Evolutionary conservation across 768 basidiomycete genomes (phyloP).

Genomic region (Mycena belliarum): DNA sequence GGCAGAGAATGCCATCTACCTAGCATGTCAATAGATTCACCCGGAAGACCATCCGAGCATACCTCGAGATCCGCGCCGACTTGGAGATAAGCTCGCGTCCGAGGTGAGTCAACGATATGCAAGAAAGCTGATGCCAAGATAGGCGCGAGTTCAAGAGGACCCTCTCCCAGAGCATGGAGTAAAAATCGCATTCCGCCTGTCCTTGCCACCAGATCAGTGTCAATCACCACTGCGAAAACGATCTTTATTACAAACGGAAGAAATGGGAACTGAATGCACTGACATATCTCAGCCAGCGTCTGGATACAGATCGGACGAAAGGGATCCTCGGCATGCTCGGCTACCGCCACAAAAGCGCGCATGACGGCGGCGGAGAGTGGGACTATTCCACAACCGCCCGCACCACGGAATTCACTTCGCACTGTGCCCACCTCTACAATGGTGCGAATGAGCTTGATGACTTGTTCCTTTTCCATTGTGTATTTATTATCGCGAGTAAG

Average conservation of each 20-base stretch:
- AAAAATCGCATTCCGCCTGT: slow-evolving; percentile 87
- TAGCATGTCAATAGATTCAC: neutral
- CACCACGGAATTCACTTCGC: slow-evolving; percentile 45
- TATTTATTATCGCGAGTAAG: slow-evolving; percentile 83
- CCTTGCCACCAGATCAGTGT: slow-evolving; percentile 77
- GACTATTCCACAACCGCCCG: slow-evolving; percentile 46
- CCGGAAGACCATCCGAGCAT: neutral
- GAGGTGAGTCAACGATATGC: slow-evolving; percentile 82
- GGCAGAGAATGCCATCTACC: slow-evolving; percentile 79
- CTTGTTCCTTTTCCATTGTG: slow-evolving; percentile 88
- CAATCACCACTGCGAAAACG: slow-evolving; percentile 70
- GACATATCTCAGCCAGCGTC: slow-evolving; percentile 88
- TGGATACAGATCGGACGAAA: slow-evolving; percentile 81
- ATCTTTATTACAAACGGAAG: neutral
- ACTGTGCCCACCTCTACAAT: slow-evolving; percentile 78
- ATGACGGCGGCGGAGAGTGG: slow-evolving; percentile 77
- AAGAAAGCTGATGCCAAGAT: slow-evolving; percentile 80
- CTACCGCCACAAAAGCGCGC: slow-evolving; percentile 88
- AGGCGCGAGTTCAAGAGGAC: slow-evolving; percentile 78
- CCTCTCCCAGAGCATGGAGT: slow-evolving; percentile 86
- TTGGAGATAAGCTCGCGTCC: slow-evolving; percentile 72
- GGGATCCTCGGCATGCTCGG: slow-evolving; percentile 90
- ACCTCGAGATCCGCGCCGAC: slow-evolving; percentile 92
- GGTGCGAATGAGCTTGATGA: slow-evolving; percentile 82
- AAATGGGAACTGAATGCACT: slow-evolving; percentile 28